Evolutionary conservation across 257 asterid species (phyloP), one percentile per base, ranked within the genome.

Genomic region (Salvia splendens): DNA sequence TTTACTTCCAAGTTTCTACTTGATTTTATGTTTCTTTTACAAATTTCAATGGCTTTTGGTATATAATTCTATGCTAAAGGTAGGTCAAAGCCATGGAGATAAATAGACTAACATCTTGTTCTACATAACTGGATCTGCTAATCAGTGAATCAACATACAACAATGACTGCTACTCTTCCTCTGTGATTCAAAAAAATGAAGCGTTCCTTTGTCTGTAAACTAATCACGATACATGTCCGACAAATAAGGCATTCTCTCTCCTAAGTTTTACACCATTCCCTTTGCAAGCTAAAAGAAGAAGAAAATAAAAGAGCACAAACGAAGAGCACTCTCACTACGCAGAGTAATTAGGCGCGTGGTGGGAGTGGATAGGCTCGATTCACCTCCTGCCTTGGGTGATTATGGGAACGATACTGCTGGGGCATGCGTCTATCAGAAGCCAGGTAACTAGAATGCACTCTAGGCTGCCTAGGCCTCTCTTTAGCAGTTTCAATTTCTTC

Each of bases 361-460:
- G 80, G 80, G 50, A 76, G 77, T 5, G 77, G 80, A 71, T 76
- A 71, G 61, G 77, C 77, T 51, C 48, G 73, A 42, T 71, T 59
- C 36, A 58, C 84, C 61, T 76, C 77, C 2, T 74, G 74, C 73
- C 87, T 79, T 8, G 79, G 69, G 68, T 79, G 88, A 53, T 72
- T 79, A 5, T 85, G 83, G 56, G 90, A 80, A 16, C 85, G 94
- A 78, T 78, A 77, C 42, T 75, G 86, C 8, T 77, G 89, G 3
- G 70, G 82, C 12, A 45, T 20, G 10, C 68, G 54, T 41, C 79
- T 71, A 66, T 71, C 28, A 52, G 65, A 61, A 40, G 73, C 66
- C 45, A 54, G 84, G 33, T 70, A 70, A 14, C 64, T 72, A 10
- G 84, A 53, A n/a, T 56, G 76, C 40, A 73, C 36, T 50, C 80